Conservation (phyloP, 768 basidiomycete genomes). For the Astraeus odoratus region DNA sequence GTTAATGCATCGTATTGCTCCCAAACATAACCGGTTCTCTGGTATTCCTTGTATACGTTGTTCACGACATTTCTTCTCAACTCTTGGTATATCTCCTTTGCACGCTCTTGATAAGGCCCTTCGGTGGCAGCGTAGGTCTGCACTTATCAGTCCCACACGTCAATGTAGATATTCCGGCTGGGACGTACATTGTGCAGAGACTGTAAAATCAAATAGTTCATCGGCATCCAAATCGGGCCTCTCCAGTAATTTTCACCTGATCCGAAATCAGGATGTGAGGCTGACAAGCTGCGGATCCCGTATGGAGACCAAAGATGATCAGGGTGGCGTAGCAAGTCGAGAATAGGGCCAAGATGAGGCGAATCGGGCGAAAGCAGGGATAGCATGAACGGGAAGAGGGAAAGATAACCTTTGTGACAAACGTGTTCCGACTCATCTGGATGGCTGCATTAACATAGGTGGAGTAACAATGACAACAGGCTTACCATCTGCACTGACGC, state of each 20-base stretch:
- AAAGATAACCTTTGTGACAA: conserved; percentile 90
- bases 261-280: conserved; percentile 86
- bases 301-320: conserved; percentile 87
- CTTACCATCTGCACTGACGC: conserved; percentile 77
- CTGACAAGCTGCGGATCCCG: conserved; percentile 83
- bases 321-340: conserved; percentile 75
- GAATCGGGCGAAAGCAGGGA: conserved; percentile 72
- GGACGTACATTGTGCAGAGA: conserved; percentile 65
- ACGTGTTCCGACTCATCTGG: conserved; percentile 88
- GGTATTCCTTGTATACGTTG: conserved; percentile 86
- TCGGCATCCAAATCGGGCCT: conserved; percentile 94
- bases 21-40: conserved; percentile 93
- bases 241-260: conserved; percentile 96
- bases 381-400: conserved; percentile 88
- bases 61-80: conserved; percentile 77
- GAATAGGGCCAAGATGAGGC: conserved; percentile 70
- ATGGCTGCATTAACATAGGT: not conserved
- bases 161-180: not conserved
- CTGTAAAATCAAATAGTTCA: conserved; percentile 87
- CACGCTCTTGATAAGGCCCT: conserved; percentile 76
- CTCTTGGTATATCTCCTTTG: conserved; percentile 72
- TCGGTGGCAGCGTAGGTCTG: conserved; percentile 72
- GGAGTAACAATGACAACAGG: not conserved
- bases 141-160: not conserved
- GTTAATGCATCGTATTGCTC: conserved; percentile 88